Evolutionary conservation across 75 land plant species (phyloP).

Genomic region (Picea glauca): DNA sequence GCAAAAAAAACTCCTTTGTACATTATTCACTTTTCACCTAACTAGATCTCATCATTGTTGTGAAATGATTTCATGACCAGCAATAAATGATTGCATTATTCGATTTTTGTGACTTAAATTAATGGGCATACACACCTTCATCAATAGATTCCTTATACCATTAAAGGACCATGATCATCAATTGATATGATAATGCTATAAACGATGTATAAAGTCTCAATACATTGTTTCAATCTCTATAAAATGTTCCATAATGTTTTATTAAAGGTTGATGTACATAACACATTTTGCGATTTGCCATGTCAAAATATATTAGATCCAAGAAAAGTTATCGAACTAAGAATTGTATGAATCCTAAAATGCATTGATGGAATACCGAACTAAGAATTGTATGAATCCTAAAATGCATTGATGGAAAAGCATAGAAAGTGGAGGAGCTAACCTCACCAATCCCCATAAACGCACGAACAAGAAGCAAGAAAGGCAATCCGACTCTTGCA

Average conservation of each 20-base stretch:
- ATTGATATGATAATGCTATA: background rate
- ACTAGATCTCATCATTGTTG: too few relatives aligned
- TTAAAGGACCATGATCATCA: background rate
- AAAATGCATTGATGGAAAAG: too few relatives aligned
- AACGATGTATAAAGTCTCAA: background rate
- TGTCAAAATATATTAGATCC: background rate
- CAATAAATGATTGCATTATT: too few relatives aligned
- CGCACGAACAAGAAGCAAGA: constrained; percentile 80
- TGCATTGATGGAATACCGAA: background rate
- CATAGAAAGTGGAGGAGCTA: constrained; percentile 12
- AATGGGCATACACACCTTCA: background rate
- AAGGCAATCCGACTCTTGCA: constrained; percentile 84
- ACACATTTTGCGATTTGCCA: background rate
- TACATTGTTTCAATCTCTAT: background rate
- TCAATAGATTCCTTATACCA: background rate
- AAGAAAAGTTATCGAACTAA: background rate
- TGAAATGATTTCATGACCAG: too few relatives aligned
- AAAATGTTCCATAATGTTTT: background rate
- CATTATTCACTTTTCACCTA: too few relatives aligned
- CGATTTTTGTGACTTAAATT: background rate
- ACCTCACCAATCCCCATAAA: constrained; percentile 99
- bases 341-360: background rate
- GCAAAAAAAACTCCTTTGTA: too few relatives aligned
- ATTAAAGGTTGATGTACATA: background rate
- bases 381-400: too few relatives aligned